These are phyloP conservation scores for Thermomucor indicae-seudaticae DNA, from an alignment of 371 early-diverging fungal species.

Conservation along the genomic window DNA sequence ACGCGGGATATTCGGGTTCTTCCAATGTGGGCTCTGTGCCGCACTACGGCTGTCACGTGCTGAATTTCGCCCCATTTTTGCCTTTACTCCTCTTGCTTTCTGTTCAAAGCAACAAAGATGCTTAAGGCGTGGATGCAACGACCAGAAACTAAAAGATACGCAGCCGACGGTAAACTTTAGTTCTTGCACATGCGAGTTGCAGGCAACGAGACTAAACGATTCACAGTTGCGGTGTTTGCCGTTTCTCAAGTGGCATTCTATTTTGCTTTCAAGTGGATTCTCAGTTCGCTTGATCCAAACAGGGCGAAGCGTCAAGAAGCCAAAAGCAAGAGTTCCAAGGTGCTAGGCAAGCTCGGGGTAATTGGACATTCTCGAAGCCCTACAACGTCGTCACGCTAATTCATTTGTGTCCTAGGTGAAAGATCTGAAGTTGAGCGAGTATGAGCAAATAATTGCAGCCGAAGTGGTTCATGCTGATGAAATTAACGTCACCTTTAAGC, in stretches of 20 bases:
- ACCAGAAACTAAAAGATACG: slow-evolving; percentile 63
- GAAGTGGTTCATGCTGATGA: slow-evolving; percentile 95
- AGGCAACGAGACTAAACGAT: not conserved
- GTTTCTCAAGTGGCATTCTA: slow-evolving; percentile 82
- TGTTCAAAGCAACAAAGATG: too few species aligned
- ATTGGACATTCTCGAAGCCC: slow-evolving; percentile 9
- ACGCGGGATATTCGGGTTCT: too few species aligned
- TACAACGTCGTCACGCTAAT: too few species aligned
- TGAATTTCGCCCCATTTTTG: too few species aligned
- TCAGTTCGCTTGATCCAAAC: slow-evolving; percentile 69
- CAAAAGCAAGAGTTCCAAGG: slow-evolving; percentile 63
- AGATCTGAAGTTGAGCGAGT: slow-evolving; percentile 79
- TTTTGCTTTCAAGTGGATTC: slow-evolving; percentile 80
- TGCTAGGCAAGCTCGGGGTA: slow-evolving; percentile 76
- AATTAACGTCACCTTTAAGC: slow-evolving; percentile 77
- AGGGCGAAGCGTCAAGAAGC: slow-evolving; percentile 71
- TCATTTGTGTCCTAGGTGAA: slow-evolving; percentile 32
- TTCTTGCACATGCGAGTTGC: not conserved
- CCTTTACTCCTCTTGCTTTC: too few species aligned
- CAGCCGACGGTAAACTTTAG: slow-evolving; percentile 50
- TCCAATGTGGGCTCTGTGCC: too few species aligned
- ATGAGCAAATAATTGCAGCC: slow-evolving; percentile 91
- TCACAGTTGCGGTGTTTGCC: slow-evolving; percentile 75
- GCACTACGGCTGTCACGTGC: too few species aligned
- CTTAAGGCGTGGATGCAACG: slow-evolving; percentile 44